Evolutionary conservation across 495 filamentous ascomycete genomes (phyloP).

Genomic region (Xylona heveae): DNA sequence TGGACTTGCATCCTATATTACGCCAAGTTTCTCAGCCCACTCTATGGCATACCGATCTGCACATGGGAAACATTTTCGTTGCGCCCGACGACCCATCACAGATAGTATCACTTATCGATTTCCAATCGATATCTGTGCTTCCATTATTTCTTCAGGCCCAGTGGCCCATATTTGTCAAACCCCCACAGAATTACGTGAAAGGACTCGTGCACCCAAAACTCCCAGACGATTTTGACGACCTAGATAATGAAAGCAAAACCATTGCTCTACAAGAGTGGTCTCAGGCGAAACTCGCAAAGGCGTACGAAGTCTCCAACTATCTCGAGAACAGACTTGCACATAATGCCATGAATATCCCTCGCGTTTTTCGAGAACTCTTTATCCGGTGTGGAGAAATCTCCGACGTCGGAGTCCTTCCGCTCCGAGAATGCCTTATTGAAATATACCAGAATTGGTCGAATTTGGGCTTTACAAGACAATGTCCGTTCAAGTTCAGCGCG

Average conservation of each 20-base stretch:
- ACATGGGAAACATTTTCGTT: conserved; percentile 20
- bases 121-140: conserved; percentile 12
- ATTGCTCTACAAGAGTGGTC: conserved; percentile 11
- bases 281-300: conserved; percentile 14
- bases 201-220: conserved; percentile 13
- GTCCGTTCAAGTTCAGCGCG: conserved; percentile 13
- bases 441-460: conserved; percentile 14
- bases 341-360: conserved; percentile 13
- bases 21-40: conserved; percentile 9
- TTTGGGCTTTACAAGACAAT: conserved; percentile 13
- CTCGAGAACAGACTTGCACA: conserved; percentile 13
- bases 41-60: conserved; percentile 20
- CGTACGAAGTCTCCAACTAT: conserved; percentile 15
- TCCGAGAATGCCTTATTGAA: conserved; percentile 16
- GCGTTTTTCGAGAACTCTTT: conserved; percentile 18
- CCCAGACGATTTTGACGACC: conserved; percentile 13
- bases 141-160: conserved; percentile 15
- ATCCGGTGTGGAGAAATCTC: conserved; percentile 14
- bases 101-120: conserved; percentile 16
- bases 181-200: conserved; percentile 12
- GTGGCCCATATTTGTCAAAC: conserved; percentile 16
- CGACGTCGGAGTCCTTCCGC: conserved; percentile 15
- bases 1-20: conserved; percentile 10
- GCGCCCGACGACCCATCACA: conserved; percentile 8
- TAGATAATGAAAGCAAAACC: conserved; percentile 12